Percentiles rank a stretch among this genome's conserved stretches.
phyloP scores from a whole-genome alignment of 106 monocot species.

The Dactylorhiza incarnata region DNA sequence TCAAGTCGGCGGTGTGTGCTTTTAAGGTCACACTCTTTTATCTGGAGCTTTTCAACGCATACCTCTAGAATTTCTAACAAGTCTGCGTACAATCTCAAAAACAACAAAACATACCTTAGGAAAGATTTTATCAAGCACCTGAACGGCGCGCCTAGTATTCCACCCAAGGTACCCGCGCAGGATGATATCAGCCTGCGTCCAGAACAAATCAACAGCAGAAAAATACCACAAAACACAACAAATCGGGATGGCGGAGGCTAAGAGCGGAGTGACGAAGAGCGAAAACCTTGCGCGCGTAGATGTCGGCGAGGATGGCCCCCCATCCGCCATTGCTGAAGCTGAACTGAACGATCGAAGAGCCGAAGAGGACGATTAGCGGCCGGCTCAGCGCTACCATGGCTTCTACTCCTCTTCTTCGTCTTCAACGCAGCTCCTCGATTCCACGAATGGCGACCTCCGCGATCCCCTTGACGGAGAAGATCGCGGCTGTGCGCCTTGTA shows the following conservation, averaged over 20 bases:
- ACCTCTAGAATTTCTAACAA: too few species aligned
- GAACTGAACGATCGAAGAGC: constrained; percentile 55
- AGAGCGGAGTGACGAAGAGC: too few species aligned
- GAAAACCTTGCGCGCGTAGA: constrained; percentile 61
- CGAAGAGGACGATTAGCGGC: constrained; percentile 55
- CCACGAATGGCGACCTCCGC: neutral
- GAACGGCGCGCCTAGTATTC: constrained; percentile 59
- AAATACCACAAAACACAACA: neutral
- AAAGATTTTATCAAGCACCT: constrained; percentile 59
- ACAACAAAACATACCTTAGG: constrained; percentile 32
- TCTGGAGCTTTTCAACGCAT: too few species aligned
- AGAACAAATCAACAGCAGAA: neutral
- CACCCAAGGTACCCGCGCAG: constrained; percentile 60
- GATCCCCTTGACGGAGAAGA: neutral
- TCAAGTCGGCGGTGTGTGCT: too few species aligned
- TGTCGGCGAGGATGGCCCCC: constrained; percentile 47
- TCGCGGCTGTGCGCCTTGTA: neutral
- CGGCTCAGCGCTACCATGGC: constrained; percentile 32
- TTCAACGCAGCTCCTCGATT: too few species aligned
- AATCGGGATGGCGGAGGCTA: neutral
- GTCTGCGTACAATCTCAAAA: too few species aligned
- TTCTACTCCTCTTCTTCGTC: constrained; percentile 1
- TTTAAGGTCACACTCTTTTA: too few species aligned
- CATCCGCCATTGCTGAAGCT: constrained; percentile 57
- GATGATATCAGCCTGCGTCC: constrained; percentile 52